Base-by-base conservation (phyloP, 306 rosid species). In the Urtica urens region DNA sequence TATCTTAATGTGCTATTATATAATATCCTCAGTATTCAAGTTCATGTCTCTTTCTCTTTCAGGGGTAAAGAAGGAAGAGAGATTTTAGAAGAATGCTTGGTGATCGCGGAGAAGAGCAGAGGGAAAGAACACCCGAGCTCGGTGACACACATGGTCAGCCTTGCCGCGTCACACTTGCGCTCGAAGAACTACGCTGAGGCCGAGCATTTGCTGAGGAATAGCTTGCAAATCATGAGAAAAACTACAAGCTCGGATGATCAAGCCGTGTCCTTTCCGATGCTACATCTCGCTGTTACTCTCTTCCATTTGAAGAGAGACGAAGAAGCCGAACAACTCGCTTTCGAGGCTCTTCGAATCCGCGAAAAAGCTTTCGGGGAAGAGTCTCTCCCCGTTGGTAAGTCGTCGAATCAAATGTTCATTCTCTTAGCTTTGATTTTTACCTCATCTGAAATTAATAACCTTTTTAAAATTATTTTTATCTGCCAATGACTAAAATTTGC, bases 1-100 rank as follows among this genome's bases (percentile, higher is more conserved):
- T n/a, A n/a, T n/a, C n/a, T n/a, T n/a, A n/a, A n/a, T n/a, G n/a
- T n/a, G n/a, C n/a, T n/a, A n/a, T n/a, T n/a, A n/a, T n/a, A n/a
- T n/a, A n/a, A n/a, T n/a, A n/a, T n/a, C n/a, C n/a, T n/a, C n/a
- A n/a, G n/a, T n/a, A n/a, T n/a, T n/a, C n/a, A n/a, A n/a, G n/a
- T n/a, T n/a, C n/a, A n/a, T n/a, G n/a, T n/a, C n/a, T n/a, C n/a
- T n/a, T n/a, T n/a, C n/a, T 22, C 25, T 64, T 65, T 22, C 60
- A 84, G 95, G 66, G 93, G 83, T 54, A 66, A 78, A 59, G 93
- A 88, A 74, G 93, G 97, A 21, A 80, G 95, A 71, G 82, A 65
- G 51, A 45, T 88, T 46, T 71, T 88, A 31, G 87, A 78, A 74
- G 93, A 84, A 50, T 84, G 95, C 56, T 65, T 84, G 63, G 57